A percentile compares a stretch with the other conserved stretches of the same genome.
Evolutionary conservation across 345 rosid species (phyloP).

Genomic region (Populus deltoides): DNA sequence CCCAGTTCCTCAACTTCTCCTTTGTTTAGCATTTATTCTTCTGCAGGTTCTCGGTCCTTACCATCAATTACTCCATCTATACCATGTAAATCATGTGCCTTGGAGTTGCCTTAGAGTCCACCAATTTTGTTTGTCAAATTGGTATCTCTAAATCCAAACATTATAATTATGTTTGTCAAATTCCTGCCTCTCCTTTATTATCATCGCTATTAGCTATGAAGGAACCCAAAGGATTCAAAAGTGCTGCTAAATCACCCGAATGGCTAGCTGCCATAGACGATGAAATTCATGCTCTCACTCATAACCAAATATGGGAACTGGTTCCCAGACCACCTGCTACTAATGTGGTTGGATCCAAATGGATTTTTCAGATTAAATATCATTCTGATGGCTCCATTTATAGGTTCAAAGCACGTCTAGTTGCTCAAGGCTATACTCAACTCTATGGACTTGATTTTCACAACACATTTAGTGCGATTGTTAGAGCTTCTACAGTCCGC

Average conservation of each 20-base stretch:
- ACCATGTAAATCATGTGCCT: too few species aligned
- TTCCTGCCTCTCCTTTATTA: neutral
- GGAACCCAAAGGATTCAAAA: too few species aligned
- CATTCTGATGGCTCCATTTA: constrained; percentile 2
- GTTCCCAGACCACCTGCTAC: neutral
- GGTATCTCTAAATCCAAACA: constrained; percentile 9
- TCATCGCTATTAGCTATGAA: neutral
- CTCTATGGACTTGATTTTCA: constrained; percentile 2
- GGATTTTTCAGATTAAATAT: constrained; percentile 7
- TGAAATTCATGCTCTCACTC: constrained; percentile 9
- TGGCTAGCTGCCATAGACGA: neutral
- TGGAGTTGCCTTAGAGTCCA: accelerated
- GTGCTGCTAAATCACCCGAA: too few species aligned
- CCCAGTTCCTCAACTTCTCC: neutral
- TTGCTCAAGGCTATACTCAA: constrained; percentile 1
- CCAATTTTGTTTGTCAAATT: neutral
- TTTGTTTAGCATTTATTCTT: neutral
- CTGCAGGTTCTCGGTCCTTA: neutral
- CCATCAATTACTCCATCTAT: too few species aligned
- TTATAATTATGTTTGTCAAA: neutral
- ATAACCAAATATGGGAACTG: constrained; percentile 8
- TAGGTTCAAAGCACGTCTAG: neutral
- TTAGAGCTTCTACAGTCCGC: constrained; percentile 8
- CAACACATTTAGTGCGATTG: constrained; percentile 8
- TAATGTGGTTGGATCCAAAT: constrained; percentile 14